phyloP scores from a whole-genome alignment of 257 asterid species.

The Ilex asprella region DNA sequence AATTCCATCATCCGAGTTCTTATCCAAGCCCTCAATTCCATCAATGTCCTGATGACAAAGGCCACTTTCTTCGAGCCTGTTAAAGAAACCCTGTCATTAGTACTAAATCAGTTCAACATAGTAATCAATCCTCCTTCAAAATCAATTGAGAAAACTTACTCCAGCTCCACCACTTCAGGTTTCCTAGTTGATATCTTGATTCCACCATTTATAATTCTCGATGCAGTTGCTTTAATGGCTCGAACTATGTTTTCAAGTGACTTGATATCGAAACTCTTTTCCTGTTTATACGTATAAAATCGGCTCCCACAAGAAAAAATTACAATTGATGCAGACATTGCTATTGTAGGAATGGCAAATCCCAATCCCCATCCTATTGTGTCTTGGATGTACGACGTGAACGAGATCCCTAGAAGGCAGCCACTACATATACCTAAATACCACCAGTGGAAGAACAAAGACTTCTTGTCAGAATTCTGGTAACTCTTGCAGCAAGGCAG shows the following conservation, averaged over 20 bases:
- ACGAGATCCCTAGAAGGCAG: conserved; percentile 66
- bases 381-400: conserved; percentile 83
- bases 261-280: conserved; percentile 17
- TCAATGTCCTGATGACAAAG: conserved; percentile 30
- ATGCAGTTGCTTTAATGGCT: conserved; percentile 30
- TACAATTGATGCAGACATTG: conserved; percentile 49
- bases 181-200: conserved; percentile 15
- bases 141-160: conserved; percentile 38
- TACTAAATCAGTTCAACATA: not conserved
- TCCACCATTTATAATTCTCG: conserved; percentile 31
- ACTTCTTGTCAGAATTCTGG: conserved; percentile 36
- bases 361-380: conserved; percentile 88
- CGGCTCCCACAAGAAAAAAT: conserved; percentile 57
- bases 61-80: conserved; percentile 57
- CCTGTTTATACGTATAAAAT: conserved; percentile 29
- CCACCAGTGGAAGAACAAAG: conserved; percentile 87
- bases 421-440: conserved; percentile 87
- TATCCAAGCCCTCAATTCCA: not conserved
- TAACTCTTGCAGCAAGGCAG: conserved; percentile 27
- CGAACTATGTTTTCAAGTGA: conserved; percentile 26
- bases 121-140: not conserved
- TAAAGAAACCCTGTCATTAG: conserved; percentile 7
- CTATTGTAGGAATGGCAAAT: conserved; percentile 65
- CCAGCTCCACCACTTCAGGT: conserved; percentile 44
- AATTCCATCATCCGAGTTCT: conserved; percentile 15